phyloP scores from a whole-genome alignment of 1,284 basidiomycete species.

The Paramarasmius palmivorus region DNA sequence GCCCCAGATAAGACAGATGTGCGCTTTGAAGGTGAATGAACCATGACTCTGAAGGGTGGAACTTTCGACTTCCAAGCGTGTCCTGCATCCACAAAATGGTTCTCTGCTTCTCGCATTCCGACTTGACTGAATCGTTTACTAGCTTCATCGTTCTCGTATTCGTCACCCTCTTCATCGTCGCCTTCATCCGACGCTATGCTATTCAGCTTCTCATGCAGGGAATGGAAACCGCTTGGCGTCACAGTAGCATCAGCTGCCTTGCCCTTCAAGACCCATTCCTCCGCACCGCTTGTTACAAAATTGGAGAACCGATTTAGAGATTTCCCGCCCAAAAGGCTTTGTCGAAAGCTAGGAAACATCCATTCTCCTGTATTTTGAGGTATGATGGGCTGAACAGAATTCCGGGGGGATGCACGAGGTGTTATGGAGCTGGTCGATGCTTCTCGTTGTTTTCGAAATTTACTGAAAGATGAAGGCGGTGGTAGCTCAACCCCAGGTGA shows the following conservation, averaged over 20 bases:
- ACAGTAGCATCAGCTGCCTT: conserved; percentile 25
- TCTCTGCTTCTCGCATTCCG: conserved; percentile 56
- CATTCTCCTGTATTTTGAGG: conserved; percentile 78
- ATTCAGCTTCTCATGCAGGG: conserved; percentile 22
- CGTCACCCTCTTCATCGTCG: conserved; percentile 37
- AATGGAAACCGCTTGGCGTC: conserved; percentile 12
- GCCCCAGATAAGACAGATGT: conserved; percentile 66
- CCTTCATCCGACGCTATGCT: conserved; percentile 23
- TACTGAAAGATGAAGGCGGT: conserved; percentile 13
- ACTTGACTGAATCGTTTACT: conserved; percentile 29
- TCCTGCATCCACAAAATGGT: conserved; percentile 73
- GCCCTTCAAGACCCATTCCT: conserved; percentile 76
- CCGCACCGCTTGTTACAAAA: conserved; percentile 84
- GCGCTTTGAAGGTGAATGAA: conserved; percentile 79
- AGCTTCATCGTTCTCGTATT: conserved; percentile 30
- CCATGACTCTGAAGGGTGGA: conserved; percentile 70
- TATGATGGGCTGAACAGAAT: conserved; percentile 46
- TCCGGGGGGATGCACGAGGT: conserved; percentile 48
- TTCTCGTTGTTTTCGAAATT: conserved; percentile 32
- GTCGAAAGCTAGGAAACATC: conserved; percentile 67
- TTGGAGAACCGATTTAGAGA: conserved; percentile 80
- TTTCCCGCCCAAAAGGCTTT: conserved; percentile 73
- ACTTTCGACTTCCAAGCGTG: conserved; percentile 74
- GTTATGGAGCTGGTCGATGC: conserved; percentile 50
- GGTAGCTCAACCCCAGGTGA: conserved; percentile 42